These are phyloP conservation scores for Fusarium veterinarium DNA, from an alignment of 2,329 filamentous ascomycete genomes.

Conservation along the genomic window DNA sequence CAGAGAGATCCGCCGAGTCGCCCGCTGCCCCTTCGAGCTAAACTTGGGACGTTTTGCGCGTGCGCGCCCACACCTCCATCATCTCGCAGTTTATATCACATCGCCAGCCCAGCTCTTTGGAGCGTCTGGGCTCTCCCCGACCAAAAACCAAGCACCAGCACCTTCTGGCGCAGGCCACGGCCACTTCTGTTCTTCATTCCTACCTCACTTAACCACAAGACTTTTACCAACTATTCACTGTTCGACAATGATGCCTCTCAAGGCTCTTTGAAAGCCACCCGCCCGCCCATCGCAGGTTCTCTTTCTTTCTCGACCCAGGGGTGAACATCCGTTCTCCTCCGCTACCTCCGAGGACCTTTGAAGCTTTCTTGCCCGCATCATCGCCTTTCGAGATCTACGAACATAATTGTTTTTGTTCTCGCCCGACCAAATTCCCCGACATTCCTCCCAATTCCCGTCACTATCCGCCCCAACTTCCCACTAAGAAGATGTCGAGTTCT, in stretches of 20 bases:
- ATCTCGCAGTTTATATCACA: constrained; percentile 45
- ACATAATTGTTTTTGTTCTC: constrained; percentile 20
- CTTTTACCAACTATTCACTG: constrained; percentile 15
- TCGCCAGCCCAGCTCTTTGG: constrained; percentile 44
- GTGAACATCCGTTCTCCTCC: constrained; percentile 41
- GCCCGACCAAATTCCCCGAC: constrained; percentile 23
- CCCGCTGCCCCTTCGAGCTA: constrained; percentile 42
- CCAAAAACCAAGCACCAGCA: constrained; percentile 40
- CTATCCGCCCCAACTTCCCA: constrained; percentile 29
- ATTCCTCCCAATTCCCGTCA: constrained; percentile 34
- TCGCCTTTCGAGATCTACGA: constrained; percentile 25
- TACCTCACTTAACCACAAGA: constrained; percentile 8
- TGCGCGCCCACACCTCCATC: constrained; percentile 45
- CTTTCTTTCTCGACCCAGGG: constrained; percentile 43
- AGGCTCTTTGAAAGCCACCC: constrained; percentile 42
- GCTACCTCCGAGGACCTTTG: constrained; percentile 33
- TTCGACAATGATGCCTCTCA: constrained; percentile 42
- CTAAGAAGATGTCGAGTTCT: constrained; percentile 52
- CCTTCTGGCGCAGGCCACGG: constrained; percentile 37
- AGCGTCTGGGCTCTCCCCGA: constrained; percentile 39
- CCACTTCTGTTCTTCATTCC: constrained; percentile 23
- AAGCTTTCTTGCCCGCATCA: constrained; percentile 28
- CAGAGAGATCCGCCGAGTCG: constrained; percentile 39
- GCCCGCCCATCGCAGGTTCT: constrained; percentile 44
- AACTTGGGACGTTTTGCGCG: constrained; percentile 44